Conservation (phyloP, 108 stramenopile genomes). For the Aurantiochytrium sp. region DNA sequence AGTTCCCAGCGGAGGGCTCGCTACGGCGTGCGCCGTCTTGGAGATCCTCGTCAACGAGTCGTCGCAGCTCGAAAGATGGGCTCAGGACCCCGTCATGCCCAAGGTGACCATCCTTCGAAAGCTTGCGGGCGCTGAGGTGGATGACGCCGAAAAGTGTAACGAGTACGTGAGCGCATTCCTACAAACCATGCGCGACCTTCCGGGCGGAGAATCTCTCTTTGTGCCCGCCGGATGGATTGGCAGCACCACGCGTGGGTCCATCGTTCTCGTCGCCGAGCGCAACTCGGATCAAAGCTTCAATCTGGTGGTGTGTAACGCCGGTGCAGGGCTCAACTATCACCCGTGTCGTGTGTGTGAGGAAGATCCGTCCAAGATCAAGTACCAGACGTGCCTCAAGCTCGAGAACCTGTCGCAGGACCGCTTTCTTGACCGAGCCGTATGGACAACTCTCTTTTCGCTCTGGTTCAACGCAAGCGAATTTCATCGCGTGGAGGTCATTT, state of each 20-base stretch:
- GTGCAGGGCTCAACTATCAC: not conserved
- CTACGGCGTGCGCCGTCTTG: not conserved
- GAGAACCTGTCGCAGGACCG: not conserved
- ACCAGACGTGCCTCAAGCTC: constrained; percentile 20
- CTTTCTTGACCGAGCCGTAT: not conserved
- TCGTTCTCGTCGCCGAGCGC: not conserved
- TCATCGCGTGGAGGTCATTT: constrained; percentile 1
- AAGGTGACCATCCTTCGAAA: not conserved
- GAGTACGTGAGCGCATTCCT: constrained; percentile 3
- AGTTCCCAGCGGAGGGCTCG: not conserved
- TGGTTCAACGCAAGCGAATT: constrained; percentile 14
- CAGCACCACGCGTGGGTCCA: not conserved
- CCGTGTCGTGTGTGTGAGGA: not conserved
- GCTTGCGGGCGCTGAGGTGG: not conserved
- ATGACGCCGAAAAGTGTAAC: not conserved
- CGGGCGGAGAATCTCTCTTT: not conserved
- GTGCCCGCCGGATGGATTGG: not conserved
- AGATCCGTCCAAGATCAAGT: constrained; percentile 24
- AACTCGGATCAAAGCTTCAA: not conserved
- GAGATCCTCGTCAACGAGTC: constrained; percentile 3
- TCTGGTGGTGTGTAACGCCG: constrained; percentile 1
- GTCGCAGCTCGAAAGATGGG: not conserved
- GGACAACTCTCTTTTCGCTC: not conserved
- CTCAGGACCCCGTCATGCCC: not conserved
- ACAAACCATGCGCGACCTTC: not conserved